Base-by-base conservation (phyloP, 2,329 filamentous ascomycete species). In the Scleromitrula shiraiana region DNA sequence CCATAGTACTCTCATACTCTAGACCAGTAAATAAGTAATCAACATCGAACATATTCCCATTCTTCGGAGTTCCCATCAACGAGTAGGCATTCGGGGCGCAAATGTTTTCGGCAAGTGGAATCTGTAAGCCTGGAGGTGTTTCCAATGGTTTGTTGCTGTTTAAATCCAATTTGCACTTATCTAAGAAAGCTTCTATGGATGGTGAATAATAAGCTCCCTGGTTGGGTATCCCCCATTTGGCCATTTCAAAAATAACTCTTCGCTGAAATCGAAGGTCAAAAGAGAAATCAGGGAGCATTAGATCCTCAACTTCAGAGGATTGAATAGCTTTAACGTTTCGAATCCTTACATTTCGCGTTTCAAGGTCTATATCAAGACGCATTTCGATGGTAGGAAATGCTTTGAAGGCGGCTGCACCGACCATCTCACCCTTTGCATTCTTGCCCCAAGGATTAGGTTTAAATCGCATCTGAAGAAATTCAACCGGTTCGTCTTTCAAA, bases 11-110 rank as follows among this genome's bases (percentile, higher is more conserved):
- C 27, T 50, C 50, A 14, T 60, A 54, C 27, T 64, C 59, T 4
- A 64, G 54, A 6, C 61, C 61, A 3, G 57, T 44, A 36, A 63
- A 64, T 9, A 64, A 40, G 40, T 65, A 65, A 19, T 62, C 54
- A 9, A 65, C 57, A n/a, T 59, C 50, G 19, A 37, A 37, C 6
- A 15, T n/a, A 23, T 40, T 40, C 5, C 17, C 4, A 40, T 23
- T 22, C 20, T 37, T 15, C 12, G 7, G 35, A 10, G 17, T 10
- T 15, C 19, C 37, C 12, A 40, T 7, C 7, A 40, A 10, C 14
- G 12, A 19, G 9, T 24, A 22, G 19, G 37, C 37, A 26, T 8
- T 30, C 1, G 26, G 23, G 8, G 47, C 49, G 39, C 56, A 60
- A 4, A 63, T 49, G 45, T 61, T 47, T 17, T 46, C 48, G 3